These are phyloP conservation scores for Lycium ferocissimum DNA, from an alignment of 257 asterid genomes.

Conservation along the genomic window DNA sequence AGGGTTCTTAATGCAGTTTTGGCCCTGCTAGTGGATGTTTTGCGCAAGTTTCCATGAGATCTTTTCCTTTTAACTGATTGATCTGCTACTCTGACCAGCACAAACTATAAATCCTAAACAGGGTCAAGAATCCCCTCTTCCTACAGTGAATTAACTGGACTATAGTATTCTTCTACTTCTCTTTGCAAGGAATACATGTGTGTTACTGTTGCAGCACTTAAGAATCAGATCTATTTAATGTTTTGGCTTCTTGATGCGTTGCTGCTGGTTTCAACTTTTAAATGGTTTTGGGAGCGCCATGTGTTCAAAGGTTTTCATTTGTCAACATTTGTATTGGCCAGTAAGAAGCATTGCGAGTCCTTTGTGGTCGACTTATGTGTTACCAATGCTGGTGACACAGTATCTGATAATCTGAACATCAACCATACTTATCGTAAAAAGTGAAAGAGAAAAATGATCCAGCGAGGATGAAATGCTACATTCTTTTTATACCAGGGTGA, in stretches of 20 bases:
- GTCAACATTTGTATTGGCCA: background rate
- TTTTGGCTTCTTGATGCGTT: background rate
- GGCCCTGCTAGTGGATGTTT: background rate
- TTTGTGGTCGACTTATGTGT: background rate
- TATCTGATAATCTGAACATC: background rate
- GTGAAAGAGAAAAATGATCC: background rate
- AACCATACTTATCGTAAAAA: background rate
- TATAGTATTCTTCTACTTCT: background rate
- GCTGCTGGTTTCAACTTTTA: background rate
- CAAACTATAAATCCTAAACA: background rate
- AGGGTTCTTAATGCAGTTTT: constrained; percentile 20
- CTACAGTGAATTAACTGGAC: background rate
- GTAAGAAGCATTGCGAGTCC: background rate
- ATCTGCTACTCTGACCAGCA: background rate
- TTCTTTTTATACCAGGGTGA: no score
- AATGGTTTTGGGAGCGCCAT: background rate
- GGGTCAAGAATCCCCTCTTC: background rate
- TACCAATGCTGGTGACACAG: background rate
- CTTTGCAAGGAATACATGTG: background rate
- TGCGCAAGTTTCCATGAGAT: background rate
- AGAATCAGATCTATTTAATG: background rate
- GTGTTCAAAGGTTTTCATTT: background rate
- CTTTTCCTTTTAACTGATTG: background rate
- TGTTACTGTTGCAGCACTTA: background rate
- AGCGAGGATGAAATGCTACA: no score